Percentiles rank a stretch among this genome's conserved stretches.
These are phyloP conservation scores for Acanthamoeba sp. DNA, from an alignment of 208 protist genomes.

Conservation along the genomic window DNA sequence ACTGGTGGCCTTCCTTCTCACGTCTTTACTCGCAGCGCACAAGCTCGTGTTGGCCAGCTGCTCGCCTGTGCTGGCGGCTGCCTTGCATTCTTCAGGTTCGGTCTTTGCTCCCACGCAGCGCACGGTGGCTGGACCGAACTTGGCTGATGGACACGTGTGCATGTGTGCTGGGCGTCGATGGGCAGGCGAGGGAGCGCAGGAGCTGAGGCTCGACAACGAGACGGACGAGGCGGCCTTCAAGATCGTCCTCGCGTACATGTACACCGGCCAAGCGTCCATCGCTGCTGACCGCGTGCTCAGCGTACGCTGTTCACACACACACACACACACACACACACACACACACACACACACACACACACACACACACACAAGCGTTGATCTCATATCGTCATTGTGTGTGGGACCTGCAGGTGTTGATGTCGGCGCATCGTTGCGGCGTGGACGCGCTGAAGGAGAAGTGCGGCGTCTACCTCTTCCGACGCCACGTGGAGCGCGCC, in stretches of 20 bases:
- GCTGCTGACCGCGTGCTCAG: neutral
- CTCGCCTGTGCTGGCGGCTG: neutral
- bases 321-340: neutral
- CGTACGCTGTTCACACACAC: neutral
- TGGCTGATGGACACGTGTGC: no score
- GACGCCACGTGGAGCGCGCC: neutral
- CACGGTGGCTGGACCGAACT: no score
- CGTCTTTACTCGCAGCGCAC: neutral
- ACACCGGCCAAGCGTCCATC: neutral
- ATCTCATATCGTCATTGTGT: neutral
- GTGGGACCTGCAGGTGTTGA: neutral
- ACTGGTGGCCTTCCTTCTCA: neutral
- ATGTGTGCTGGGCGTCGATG: neutral
- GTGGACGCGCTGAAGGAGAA: constrained; percentile 38
- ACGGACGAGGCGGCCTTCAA: constrained; percentile 8
- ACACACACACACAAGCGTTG: neutral
- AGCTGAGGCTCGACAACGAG: neutral
- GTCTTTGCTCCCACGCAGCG: no score
- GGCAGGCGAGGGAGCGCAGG: neutral
- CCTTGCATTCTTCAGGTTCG: neutral
- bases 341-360: neutral
- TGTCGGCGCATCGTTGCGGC: neutral
- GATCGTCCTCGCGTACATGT: neutral
- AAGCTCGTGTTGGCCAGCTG: neutral
- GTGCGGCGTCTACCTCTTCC: constrained; percentile 39